These are phyloP conservation scores for Dactylellina leptospora DNA, from an alignment of 2,329 filamentous ascomycete genomes.

Conservation along the genomic window DNA sequence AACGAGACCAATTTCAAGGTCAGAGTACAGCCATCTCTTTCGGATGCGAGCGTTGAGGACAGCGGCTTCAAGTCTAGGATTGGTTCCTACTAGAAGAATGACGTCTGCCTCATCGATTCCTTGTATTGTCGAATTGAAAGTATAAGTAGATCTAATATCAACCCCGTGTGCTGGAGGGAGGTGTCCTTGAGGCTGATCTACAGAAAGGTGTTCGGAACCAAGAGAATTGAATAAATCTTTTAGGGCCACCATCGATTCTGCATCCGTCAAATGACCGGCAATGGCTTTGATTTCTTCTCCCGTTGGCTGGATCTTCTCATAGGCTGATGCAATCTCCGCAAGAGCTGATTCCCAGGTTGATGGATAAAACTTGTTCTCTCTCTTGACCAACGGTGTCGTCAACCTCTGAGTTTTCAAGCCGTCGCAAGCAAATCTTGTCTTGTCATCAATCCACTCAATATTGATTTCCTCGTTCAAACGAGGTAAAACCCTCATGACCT, in stretches of 20 bases:
- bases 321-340: conserved; percentile 82
- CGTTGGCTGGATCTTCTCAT: conserved; percentile 79
- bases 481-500: conserved; percentile 94
- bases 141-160: conserved; percentile 91
- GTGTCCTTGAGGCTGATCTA: conserved; percentile 86
- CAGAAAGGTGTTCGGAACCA: conserved; percentile 91
- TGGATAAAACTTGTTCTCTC: conserved; percentile 88
- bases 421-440: conserved; percentile 94
- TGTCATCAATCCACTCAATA: conserved; percentile 99
- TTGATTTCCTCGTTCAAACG: conserved; percentile 97
- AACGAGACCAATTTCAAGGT: conserved; percentile 89
- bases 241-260: conserved; percentile 91
- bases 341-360: conserved; percentile 96
- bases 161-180: conserved; percentile 88
- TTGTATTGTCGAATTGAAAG: conserved; percentile 94
- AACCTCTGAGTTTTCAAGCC: conserved; percentile 95
- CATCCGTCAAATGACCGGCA: conserved; percentile 88
- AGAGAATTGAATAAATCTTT: conserved; percentile 98
- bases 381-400: conserved; percentile 88
- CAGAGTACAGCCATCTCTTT: conserved; percentile 96
- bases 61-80: conserved; percentile 92
- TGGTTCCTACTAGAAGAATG: conserved; percentile 92
- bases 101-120: conserved; percentile 93
- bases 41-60: conserved; percentile 95
- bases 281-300: conserved; percentile 96